Evolutionary conservation across 345 rosid genomes (phyloP), one percentile per base, ranked within the genome.

Genomic region (Populus davidiana): DNA sequence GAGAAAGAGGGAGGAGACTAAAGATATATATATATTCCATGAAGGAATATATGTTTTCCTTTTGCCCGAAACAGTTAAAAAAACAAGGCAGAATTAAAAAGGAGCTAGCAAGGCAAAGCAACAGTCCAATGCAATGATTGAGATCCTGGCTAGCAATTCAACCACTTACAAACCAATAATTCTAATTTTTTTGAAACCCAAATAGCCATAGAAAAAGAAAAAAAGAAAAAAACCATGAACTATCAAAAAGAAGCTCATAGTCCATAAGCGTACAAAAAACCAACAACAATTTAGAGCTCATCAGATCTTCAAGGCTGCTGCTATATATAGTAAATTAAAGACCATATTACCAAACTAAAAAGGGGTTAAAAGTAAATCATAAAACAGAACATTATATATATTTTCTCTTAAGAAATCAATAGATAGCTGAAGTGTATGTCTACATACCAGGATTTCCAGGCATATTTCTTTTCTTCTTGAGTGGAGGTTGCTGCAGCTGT

Each of bases 391-490:
- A n/a, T 17, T 50, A 47, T 13, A 52, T 20, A 54, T 6, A 52
- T 52, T 20, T 18, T 52, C n/a, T 18, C 20, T 56, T 11, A n/a
- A n/a, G 13, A n/a, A 59, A 59, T n/a, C 13, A 20, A 72, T 18
- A 20, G 0, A 29, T 33, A 18, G 74, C 52, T 20, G 25, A 39
- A 65, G 20, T 17, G 33, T 70, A 21, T 21, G 41, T 2, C 47
- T 11, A 43, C 47, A 39, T 21, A 82, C 90, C 90, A 59, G 87
- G 90, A 70, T 76, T 84, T 64, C 88, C 88, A 2, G 90, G 86
- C 5, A 80, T 83, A 63, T 82, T 87, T 84, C 90, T 82, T 54
- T 75, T 87, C 78, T 71, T 87, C 83, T 79, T 84, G 69, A 54
- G 41, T 25, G 78, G 70, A 2, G 80, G 78, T 23, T 67, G 79